Evolutionary conservation across 305 asterid species (phyloP), one percentile per base, ranked within the genome.

Genomic region (Fraxinus sp.): DNA sequence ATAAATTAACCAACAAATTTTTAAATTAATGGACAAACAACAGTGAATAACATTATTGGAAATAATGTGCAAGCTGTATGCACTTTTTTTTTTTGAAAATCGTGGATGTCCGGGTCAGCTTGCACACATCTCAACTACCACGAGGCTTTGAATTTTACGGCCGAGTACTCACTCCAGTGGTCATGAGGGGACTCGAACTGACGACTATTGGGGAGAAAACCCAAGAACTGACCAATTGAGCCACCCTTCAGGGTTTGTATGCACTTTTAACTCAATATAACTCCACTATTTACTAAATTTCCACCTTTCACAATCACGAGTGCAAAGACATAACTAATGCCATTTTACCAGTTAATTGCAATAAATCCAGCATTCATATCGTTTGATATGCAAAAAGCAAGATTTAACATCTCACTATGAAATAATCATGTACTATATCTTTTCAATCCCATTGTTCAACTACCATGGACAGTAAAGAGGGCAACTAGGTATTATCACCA

Each of bases 381-480:
- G 10, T 68, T 28, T 28, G 10, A 68, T 24, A 68, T 68, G 8
- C 14, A 9, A 64, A 24, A 64, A 22, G 18, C 1, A n/a, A 68
- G 18, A 26, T 8, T 28, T 24, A 36, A 68, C 75, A 68, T 68
- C 3, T 64, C 73, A 64, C 73, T 10, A 18, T 64, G 20, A 74
- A 78, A 49, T 14, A 68, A 22, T 30, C 30, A 13, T 30, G 75
- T 20, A 5, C 55, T 6, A 41, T 71, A 68, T 33, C 7, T 57
- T 59, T 77, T 26, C 62, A 78, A 64, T 9, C 43, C 46, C 79
- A 77, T 18, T 8, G 11, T 14, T 13, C 55, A 14, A 73, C 41
- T 36, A 82, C 3, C 81, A 82, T 26, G 64, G 26, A 68, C 33
- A 39, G n/a, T 79, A 73, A 64, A 26, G 73, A 75, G 8, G 39